A percentile compares a stretch with the other conserved stretches of the same genome.
Evolutionary conservation across 1,284 basidiomycete species (phyloP).

Genomic region (Salmacisia buchloeana): DNA sequence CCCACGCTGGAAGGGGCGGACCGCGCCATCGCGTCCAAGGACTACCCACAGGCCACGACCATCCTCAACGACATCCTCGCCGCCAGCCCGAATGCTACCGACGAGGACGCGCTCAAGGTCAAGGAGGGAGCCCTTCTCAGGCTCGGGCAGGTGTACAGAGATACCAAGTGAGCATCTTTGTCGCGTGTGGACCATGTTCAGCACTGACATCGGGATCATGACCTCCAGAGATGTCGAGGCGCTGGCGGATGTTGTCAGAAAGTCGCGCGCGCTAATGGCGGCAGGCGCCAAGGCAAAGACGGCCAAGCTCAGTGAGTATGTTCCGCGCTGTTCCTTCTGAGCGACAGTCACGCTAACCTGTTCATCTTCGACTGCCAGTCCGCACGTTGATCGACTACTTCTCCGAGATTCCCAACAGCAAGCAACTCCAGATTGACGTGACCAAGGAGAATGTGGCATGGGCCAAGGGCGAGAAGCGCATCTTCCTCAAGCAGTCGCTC

Average conservation of each 20-base stretch:
- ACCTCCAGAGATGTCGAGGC: conserved; percentile 76
- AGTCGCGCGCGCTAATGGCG: conserved; percentile 83
- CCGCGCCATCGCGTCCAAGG: conserved; percentile 37
- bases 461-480: conserved; percentile 85
- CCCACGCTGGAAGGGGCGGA: conserved; percentile 37
- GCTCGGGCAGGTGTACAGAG: conserved; percentile 80
- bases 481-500: conserved; percentile 89
- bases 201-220: conserved; percentile 55
- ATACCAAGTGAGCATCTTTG: no score
- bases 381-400: conserved; percentile 89
- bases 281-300: conserved; percentile 97
- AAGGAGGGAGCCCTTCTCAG: conserved; percentile 82
- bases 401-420: conserved; percentile 67
- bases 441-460: conserved; percentile 86
- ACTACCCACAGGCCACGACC: conserved; percentile 29
- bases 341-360: conserved; percentile 13
- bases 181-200: background rate
- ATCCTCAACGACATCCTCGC: conserved; percentile 42
- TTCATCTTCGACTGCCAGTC: conserved; percentile 16
- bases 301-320: conserved; percentile 92
- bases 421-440: conserved; percentile 75
- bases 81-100: conserved; percentile 24
- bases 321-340: conserved; percentile 53
- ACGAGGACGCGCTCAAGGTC: conserved; percentile 65
- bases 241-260: conserved; percentile 77